phyloP scores from a whole-genome alignment of 78 protist genomes.

The Salpingoeca rosetta region DNA sequence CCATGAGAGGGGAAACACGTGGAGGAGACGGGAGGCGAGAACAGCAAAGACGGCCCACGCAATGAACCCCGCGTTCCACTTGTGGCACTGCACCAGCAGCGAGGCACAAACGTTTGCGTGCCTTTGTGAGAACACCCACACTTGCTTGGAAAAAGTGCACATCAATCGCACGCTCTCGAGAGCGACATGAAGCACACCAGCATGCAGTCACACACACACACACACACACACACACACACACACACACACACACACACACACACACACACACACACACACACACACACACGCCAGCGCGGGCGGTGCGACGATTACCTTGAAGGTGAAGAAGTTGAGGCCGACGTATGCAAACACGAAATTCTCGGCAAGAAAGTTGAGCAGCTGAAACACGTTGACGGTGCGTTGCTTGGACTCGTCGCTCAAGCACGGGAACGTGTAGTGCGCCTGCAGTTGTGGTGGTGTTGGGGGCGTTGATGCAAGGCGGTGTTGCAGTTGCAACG shows the following conservation, averaged over 20 bases:
- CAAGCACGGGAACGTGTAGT: constrained; percentile 1
- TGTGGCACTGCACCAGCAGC: not conserved
- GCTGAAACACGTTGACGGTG: constrained; percentile 18
- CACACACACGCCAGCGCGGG: too few relatives aligned
- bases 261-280: too few relatives aligned
- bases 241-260: too few relatives aligned
- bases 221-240: too few relatives aligned
- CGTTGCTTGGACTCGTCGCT: not conserved
- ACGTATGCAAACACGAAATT: constrained; percentile 17
- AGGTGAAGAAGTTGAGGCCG: constrained; percentile 16
- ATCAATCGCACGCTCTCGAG: too few relatives aligned
- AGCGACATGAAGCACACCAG: too few relatives aligned
- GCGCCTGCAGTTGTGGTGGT: too few relatives aligned
- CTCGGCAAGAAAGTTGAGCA: constrained; percentile 34
- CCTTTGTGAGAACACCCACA: too few relatives aligned
- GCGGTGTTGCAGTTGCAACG: too few relatives aligned
- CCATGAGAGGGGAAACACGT: constrained; percentile 31
- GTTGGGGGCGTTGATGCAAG: too few relatives aligned
- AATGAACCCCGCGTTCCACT: not conserved
- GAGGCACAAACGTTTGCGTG: not conserved
- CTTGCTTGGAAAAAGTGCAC: too few relatives aligned
- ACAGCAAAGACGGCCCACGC: not conserved
- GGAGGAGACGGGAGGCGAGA: constrained; percentile 15
- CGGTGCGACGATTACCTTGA: not conserved
- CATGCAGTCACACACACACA: too few relatives aligned